Base-by-base conservation (phyloP, 2,329 filamentous ascomycete species). In the Fusarium papillatum region DNA sequence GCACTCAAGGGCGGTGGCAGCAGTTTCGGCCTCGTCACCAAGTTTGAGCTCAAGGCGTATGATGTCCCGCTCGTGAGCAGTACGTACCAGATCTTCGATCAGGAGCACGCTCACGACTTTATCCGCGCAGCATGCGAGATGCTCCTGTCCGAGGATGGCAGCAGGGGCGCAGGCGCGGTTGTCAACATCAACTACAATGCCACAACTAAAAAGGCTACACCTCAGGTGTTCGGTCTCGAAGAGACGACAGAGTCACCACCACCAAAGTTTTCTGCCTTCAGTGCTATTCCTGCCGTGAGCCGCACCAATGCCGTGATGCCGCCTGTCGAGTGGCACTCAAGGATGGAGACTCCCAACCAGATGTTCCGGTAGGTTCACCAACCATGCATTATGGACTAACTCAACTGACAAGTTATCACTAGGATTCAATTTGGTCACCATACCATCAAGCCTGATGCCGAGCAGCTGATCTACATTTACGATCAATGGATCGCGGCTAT, bases 11-110 rank as follows among this genome's bases (percentile, higher is more conserved):
- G 83, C 29, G 81, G 83, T 29, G 75, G 72, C n/a, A 80, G 78
- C 66, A 83, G 83, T 72, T 82, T 84, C 46, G 83, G 81, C 22
- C 77, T 84, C 55, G 82, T 84, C 17, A 84, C 82, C 8, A 76
- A 79, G 10, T 80, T 83, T 67, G 77, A 79, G 26, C 75, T 81
- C 38, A 80, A 67, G 76, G 74, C 53, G 79, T 78, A 70, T 22
- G 64, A 72, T 1, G 74, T 80, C 8, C 72, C 80, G 2, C 31
- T 59, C 13, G 73, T 84, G n/a, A 83, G 78, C 66, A 83, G 80
- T 19, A 83, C 82, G 5, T 78, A 81, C 19, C 83, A 85, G 59
- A 48, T 76, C 1, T 84, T 79, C 65, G 76, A 81, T 19, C 79
- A 84, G 46, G 70, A 66, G 1, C 61, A 63, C 1, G 66, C 81